Conservation (phyloP, 148 eudicot species). For the Vaccinium vitisidaea region DNA sequence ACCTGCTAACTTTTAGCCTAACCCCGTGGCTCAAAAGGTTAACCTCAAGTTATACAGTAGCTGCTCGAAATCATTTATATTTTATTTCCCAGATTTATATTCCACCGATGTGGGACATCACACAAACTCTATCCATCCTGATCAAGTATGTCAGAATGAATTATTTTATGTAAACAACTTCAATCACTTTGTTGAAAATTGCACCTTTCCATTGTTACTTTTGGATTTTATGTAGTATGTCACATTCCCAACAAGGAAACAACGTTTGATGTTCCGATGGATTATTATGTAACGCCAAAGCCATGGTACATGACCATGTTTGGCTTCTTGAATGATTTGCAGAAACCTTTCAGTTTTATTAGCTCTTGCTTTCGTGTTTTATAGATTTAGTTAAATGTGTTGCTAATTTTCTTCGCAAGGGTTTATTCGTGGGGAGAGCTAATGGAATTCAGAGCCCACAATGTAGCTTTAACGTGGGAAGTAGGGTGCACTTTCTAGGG, state of each 20-base stretch:
- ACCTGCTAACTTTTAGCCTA: too few species aligned
- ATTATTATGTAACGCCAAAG: neutral
- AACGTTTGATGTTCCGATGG: neutral
- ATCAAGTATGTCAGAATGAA: neutral
- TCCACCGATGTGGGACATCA: too few species aligned
- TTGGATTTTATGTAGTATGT: neutral
- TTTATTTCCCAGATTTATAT: too few species aligned
- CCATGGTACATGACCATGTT: neutral
- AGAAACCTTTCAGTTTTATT: neutral
- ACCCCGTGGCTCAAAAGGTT: too few species aligned
- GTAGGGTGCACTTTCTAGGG: slow-evolving; percentile 57
- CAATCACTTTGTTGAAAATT: neutral
- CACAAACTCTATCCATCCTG: neutral
- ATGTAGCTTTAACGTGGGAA: slow-evolving; percentile 56
- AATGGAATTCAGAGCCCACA: slow-evolving; percentile 48
- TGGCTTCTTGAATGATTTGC: neutral
- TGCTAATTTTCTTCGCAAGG: slow-evolving; percentile 32
- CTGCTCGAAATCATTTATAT: too few species aligned
- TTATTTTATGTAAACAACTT: neutral
- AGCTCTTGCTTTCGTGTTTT: neutral
- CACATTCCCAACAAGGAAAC: neutral
- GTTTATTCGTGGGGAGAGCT: slow-evolving; percentile 56
- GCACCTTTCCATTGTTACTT: neutral
- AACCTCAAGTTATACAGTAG: too few species aligned
- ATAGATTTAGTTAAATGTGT: neutral